These are phyloP conservation scores for Pseudogymnoascus sp. DNA, from an alignment of 2,329 filamentous ascomycete species.

Conservation along the genomic window DNA sequence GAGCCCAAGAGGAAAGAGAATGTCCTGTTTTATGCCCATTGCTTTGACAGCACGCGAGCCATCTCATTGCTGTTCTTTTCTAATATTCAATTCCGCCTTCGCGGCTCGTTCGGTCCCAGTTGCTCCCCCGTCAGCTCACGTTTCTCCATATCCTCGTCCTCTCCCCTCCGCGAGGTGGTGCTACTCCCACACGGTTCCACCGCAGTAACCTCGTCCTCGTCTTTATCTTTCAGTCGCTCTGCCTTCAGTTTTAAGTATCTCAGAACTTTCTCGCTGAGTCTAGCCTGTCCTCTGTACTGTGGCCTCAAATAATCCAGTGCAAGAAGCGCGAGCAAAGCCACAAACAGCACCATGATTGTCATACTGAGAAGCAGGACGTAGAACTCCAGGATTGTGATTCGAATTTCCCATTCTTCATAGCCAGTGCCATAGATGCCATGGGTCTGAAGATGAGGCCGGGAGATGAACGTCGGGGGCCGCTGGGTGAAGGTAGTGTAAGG, in stretches of 20 bases:
- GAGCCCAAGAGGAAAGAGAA: background rate
- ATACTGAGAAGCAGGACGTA: background rate
- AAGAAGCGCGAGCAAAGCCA: slow-evolving; percentile 1
- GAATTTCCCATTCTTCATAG: background rate
- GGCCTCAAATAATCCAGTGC: background rate
- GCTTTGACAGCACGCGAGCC: background rate
- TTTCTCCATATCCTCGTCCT: background rate
- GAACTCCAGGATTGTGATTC: background rate
- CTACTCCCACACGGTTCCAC: background rate
- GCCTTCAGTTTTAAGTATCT: background rate
- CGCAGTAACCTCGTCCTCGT: background rate
- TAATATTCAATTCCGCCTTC: background rate
- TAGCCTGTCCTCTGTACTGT: background rate
- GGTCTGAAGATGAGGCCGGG: background rate
- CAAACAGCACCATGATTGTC: background rate
- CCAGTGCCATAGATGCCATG: background rate
- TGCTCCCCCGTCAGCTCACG: background rate
- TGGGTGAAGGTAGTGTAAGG: background rate
- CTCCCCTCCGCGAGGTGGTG: background rate
- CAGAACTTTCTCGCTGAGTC: background rate
- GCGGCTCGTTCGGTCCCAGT: background rate
- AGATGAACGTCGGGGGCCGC: background rate
- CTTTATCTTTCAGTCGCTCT: background rate
- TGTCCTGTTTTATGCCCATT: background rate
- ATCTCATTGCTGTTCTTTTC: background rate